These are phyloP conservation scores for Fusarium continuum DNA, from an alignment of 2,329 filamentous ascomycete species.

Conservation along the genomic window DNA sequence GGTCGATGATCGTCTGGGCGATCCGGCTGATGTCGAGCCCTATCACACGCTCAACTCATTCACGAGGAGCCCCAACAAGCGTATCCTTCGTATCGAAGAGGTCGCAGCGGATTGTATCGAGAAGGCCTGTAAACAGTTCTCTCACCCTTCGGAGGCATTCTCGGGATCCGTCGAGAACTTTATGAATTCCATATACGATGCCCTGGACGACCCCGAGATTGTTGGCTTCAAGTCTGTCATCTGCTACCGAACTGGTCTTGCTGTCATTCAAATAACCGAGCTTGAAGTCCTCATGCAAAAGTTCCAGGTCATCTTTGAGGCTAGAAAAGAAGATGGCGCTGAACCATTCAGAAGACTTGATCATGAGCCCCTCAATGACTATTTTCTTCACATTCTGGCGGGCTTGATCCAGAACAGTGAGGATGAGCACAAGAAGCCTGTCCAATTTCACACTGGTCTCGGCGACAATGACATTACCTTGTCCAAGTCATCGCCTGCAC, in stretches of 20 bases:
- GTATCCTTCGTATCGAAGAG: conserved; percentile 81
- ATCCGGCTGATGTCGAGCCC: conserved; percentile 62
- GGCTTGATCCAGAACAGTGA: conserved; percentile 61
- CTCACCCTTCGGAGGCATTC: conserved; percentile 40
- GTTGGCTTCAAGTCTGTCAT: conserved; percentile 86
- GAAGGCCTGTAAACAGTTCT: conserved; percentile 50
- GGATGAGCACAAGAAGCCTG: conserved; percentile 67
- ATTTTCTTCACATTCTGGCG: conserved; percentile 72
- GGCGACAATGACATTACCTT: conserved; percentile 82
- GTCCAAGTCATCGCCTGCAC: conserved; percentile 75
- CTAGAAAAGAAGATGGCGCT: conserved; percentile 13
- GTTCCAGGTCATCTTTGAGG: conserved; percentile 50
- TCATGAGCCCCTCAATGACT: conserved; percentile 72
- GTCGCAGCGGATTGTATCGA: conserved; percentile 71
- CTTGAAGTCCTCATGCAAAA: conserved; percentile 53
- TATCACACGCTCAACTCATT: conserved; percentile 74
- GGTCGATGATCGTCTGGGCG: conserved; percentile 78
- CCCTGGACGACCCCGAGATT: conserved; percentile 71
- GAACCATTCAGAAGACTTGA: conserved; percentile 63
- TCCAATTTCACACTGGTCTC: conserved; percentile 86
- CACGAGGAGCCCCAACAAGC: conserved; percentile 69
- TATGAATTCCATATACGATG: conserved; percentile 59
- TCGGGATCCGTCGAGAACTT: conserved; percentile 49
- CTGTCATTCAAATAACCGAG: conserved; percentile 59
- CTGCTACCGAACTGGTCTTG: conserved; percentile 80